These are phyloP conservation scores for Aspergillus uvarum DNA, from an alignment of 2,329 filamentous ascomycete genomes.

Conservation along the genomic window DNA sequence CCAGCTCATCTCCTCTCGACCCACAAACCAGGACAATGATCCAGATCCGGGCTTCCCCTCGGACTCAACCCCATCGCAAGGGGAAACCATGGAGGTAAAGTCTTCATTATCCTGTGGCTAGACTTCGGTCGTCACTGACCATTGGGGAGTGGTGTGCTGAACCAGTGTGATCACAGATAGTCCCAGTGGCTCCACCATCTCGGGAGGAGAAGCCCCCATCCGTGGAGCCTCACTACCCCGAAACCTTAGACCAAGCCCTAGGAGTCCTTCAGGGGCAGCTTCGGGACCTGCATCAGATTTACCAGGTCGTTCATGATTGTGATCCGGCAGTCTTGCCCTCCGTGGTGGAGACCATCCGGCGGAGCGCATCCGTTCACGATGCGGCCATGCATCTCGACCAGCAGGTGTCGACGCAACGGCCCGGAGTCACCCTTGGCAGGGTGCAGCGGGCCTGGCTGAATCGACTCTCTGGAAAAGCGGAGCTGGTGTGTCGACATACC, in stretches of 20 bases:
- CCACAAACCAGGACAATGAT: background rate
- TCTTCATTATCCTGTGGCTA: background rate
- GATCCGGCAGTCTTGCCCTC: background rate
- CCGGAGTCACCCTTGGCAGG: background rate
- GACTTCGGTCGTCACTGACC: background rate
- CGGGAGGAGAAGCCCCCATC: background rate
- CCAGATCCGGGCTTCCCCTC: background rate
- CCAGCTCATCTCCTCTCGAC: slow-evolving; percentile 2
- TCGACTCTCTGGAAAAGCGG: background rate
- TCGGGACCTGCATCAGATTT: background rate
- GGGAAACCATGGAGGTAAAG: background rate
- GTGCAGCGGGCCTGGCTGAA: slow-evolving; percentile 3
- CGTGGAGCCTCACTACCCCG: background rate
- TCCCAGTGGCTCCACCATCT: background rate
- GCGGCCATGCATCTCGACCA: background rate
- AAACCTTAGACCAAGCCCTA: background rate
- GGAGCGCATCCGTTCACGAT: slow-evolving; percentile 1
- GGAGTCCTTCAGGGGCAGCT: background rate
- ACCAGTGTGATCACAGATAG: background rate
- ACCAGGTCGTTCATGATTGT: slow-evolving; percentile 1
- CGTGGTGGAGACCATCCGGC: slow-evolving; percentile 4
- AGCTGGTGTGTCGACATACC: background rate
- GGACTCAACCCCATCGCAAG: background rate
- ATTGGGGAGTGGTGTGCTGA: background rate
- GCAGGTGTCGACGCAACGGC: background rate